Conservation (phyloP, 2,329 filamentous ascomycete genomes). For the Pseudonectria buxi region DNA sequence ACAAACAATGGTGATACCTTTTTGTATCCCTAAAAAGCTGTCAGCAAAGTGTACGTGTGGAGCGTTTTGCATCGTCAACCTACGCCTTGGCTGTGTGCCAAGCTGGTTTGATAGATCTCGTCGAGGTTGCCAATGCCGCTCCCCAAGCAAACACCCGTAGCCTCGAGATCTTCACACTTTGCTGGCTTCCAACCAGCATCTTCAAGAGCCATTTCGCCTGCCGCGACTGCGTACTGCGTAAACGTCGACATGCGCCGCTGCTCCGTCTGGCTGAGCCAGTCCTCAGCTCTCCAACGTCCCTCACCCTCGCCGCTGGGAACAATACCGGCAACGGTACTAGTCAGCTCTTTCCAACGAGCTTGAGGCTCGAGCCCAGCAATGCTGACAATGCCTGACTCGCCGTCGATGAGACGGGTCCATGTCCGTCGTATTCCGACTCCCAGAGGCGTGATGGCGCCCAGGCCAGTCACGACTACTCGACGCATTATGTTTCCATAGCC, state of each 20-base stretch:
- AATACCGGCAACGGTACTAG: slow-evolving; percentile 77
- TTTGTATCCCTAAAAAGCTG: slow-evolving; percentile 63
- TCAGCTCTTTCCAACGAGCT: slow-evolving; percentile 60
- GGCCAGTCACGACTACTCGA: slow-evolving; percentile 76
- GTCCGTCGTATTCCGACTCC: slow-evolving; percentile 71
- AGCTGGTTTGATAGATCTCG: slow-evolving; percentile 77
- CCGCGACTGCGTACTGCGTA: slow-evolving; percentile 84
- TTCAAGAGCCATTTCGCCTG: slow-evolving; percentile 74
- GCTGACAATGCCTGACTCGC: slow-evolving; percentile 74
- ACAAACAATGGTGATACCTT: slow-evolving; percentile 94
- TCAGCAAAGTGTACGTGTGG: neutral
- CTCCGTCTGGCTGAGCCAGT: slow-evolving; percentile 49
- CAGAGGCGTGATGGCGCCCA: slow-evolving; percentile 76
- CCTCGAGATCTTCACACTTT: slow-evolving; percentile 56
- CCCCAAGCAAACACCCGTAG: slow-evolving; percentile 84
- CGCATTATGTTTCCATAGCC: slow-evolving; percentile 47
- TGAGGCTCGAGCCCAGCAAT: slow-evolving; percentile 53
- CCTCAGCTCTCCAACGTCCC: slow-evolving; percentile 43
- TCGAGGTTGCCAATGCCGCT: slow-evolving; percentile 94
- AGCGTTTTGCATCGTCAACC: slow-evolving; percentile 21
- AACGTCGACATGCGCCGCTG: slow-evolving; percentile 83
- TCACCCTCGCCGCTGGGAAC: slow-evolving; percentile 51
- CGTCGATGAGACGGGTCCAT: slow-evolving; percentile 74
- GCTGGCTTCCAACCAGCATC: slow-evolving; percentile 73
- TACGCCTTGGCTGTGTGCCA: slow-evolving; percentile 69